Evolutionary conservation across 495 filamentous ascomycete species (phyloP).

Genomic region (Lentithecium fluviatile): DNA sequence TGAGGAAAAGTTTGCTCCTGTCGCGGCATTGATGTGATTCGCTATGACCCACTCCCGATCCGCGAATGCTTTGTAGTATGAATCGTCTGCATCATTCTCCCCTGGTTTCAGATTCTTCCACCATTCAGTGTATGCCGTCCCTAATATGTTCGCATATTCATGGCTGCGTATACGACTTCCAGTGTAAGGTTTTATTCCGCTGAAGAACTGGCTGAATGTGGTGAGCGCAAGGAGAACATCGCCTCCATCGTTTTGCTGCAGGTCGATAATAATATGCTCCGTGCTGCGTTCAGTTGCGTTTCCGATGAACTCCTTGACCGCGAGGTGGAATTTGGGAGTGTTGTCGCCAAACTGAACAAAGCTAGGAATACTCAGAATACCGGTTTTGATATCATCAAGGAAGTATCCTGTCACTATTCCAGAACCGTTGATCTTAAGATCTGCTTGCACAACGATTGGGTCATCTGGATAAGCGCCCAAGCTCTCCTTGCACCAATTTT

Average conservation of each 20-base stretch:
- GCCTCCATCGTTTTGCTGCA: constrained; percentile 30
- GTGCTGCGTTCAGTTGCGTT: constrained; percentile 41
- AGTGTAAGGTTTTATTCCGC: constrained; percentile 5
- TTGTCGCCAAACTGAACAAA: constrained; percentile 45
- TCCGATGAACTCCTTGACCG: constrained; percentile 48
- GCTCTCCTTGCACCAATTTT: constrained; percentile 16
- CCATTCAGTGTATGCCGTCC: constrained; percentile 3
- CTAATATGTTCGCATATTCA: constrained; percentile 17
- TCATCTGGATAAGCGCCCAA: constrained; percentile 15
- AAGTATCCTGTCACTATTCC: constrained; percentile 45
- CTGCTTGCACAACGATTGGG: constrained; percentile 9
- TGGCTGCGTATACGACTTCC: constrained; percentile 26
- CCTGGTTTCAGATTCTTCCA: constrained; percentile 1
- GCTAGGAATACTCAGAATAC: constrained; percentile 53
- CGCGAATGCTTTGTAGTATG: too few species aligned
- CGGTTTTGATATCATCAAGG: constrained; percentile 41
- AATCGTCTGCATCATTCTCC: too few species aligned
- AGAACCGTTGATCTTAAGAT: constrained; percentile 1
- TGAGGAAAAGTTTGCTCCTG: constrained; percentile 49
- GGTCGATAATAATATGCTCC: constrained; percentile 32
- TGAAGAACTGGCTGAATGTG: constrained; percentile 30
- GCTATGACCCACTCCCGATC: constrained; percentile 46
- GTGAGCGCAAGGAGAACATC: constrained; percentile 9
- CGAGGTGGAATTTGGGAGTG: constrained; percentile 42
- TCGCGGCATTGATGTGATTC: constrained; percentile 47